Evolutionary conservation across 2,329 filamentous ascomycete species (phyloP).

Genomic region (Colletotrichum costaricense): DNA sequence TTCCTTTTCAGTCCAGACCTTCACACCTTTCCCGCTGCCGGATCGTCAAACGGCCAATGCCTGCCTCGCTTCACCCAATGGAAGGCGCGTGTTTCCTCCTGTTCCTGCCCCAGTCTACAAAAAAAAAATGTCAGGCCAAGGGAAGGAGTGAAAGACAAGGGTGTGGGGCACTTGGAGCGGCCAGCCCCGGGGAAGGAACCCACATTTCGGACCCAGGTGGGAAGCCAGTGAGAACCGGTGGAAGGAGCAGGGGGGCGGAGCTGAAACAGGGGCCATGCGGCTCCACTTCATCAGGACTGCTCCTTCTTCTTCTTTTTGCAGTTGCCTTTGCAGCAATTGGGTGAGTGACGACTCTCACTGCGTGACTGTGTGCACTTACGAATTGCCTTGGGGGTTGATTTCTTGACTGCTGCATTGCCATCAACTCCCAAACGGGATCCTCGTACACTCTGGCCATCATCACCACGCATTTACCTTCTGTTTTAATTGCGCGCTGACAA

Average conservation of each 20-base stretch:
- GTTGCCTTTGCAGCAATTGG: not conserved
- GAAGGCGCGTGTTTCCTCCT: not conserved
- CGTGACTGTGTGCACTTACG: not conserved
- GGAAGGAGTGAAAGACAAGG: not conserved
- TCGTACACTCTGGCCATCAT: slow-evolving; percentile 7
- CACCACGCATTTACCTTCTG: not conserved
- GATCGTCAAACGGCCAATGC: slow-evolving; percentile 30
- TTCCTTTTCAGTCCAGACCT: slow-evolving; percentile 23
- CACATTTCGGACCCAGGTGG: not conserved
- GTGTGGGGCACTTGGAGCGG: slow-evolving; percentile 1
- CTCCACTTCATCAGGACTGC: slow-evolving; percentile 11
- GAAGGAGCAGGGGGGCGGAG: slow-evolving; percentile 19
- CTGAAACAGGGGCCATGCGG: slow-evolving; percentile 34
- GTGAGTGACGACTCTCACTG: not conserved
- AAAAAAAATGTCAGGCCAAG: slow-evolving; percentile 8
- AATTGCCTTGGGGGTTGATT: not conserved
- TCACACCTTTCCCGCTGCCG: slow-evolving; percentile 7
- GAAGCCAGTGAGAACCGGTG: slow-evolving; percentile 19
- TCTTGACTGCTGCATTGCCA: not conserved
- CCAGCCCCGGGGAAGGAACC: slow-evolving; percentile 31
- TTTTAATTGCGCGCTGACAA: not conserved
- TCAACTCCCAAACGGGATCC: slow-evolving; percentile 3
- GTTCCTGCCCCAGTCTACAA: not conserved
- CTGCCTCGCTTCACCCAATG: not conserved
- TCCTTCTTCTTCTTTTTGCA: not conserved